Base-by-base conservation (phyloP, 2,329 filamentous ascomycete species). In the Stromatinia cepivora region DNA sequence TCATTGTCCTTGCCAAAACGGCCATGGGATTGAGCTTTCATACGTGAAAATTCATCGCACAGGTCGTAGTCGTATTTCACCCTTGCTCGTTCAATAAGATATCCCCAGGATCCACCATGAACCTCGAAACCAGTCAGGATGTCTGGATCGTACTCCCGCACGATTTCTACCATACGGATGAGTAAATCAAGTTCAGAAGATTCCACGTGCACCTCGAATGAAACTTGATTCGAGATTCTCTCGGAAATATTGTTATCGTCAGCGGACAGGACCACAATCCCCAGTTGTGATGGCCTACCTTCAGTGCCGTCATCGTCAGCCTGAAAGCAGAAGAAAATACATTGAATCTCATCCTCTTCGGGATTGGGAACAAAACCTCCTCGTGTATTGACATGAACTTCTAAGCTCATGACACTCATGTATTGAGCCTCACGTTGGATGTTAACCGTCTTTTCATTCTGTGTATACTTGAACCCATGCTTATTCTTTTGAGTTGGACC, bases 331-430 rank as follows among this genome's bases (percentile, higher is more conserved):
- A 94, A 99, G 77, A 98, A 97, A 8, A 98, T 86, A 76, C 91
- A 93, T 72, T 91, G 87, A 3, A 99, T 87, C 75, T 94, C 92
- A 78, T 99, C 95, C 74, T 96, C 86, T 74, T 94, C 92, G 0
- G 95, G 95, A 76, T 99, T 93, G 0, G 95, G 93, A 3, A 93
- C 86, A 11, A 97, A 84, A 62, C 87, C 88, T 9, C 88, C 92
- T 69, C 94, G 86, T 5, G 91, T 95, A 75, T 97, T 97, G 71
- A 96, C 90, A 77, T 99, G 94, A 6, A 98, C 82, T 78, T 99
- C 95, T 9, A 99, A 80, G 73, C 93, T 96, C 92, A 99, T 94
- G 25, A 91, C 93, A 74, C 92, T 97, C 95, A 99, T 98, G 78
- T 97, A 97, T 74, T 95, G 92, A 3, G 88, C 89, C 78, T 96